Evolutionary conservation across 306 rosid species (phyloP).

Genomic region (Dalbergia oliveri): DNA sequence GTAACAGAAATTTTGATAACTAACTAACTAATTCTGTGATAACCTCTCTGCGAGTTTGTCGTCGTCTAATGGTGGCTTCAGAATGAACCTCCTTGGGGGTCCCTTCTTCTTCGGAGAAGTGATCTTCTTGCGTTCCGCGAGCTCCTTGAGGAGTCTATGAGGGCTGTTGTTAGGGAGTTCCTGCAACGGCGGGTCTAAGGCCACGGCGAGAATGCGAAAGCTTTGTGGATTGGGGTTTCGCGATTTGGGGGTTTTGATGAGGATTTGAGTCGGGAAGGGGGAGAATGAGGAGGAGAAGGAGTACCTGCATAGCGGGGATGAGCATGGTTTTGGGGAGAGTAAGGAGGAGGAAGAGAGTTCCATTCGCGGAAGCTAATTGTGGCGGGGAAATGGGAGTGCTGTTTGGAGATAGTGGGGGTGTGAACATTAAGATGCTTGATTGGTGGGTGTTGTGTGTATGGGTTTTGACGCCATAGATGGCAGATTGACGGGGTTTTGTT

Average conservation of each 20-base stretch:
- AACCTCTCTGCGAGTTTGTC: conserved; percentile 69
- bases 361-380: conserved; percentile 51
- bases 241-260: conserved; percentile 46
- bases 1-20: not conserved
- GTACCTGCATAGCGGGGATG: conserved; percentile 50
- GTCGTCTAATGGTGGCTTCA: conserved; percentile 89
- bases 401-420: not conserved
- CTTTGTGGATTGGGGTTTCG: conserved; percentile 37
- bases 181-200: conserved; percentile 69
- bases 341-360: conserved; percentile 79
- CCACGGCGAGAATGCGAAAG: conserved; percentile 65
- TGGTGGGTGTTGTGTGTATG: not conserved
- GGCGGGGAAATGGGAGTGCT: not conserved
- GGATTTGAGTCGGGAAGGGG: conserved; percentile 56
- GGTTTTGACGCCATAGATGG: conserved; percentile 40
- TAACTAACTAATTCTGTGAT: not conserved
- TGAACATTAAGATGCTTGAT: conserved; percentile 34
- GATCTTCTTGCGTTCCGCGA: conserved; percentile 77
- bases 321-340: conserved; percentile 52
- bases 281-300: conserved; percentile 70
- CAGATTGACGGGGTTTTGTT: conserved; percentile 36
- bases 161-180: conserved; percentile 82
- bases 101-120: conserved; percentile 79
- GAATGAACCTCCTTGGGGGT: conserved; percentile 73
- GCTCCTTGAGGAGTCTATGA: conserved; percentile 89